Evolutionary conservation across 768 basidiomycete species (phyloP), one percentile per base, ranked within the genome.

Genomic region (Leccinum rimulosum): DNA sequence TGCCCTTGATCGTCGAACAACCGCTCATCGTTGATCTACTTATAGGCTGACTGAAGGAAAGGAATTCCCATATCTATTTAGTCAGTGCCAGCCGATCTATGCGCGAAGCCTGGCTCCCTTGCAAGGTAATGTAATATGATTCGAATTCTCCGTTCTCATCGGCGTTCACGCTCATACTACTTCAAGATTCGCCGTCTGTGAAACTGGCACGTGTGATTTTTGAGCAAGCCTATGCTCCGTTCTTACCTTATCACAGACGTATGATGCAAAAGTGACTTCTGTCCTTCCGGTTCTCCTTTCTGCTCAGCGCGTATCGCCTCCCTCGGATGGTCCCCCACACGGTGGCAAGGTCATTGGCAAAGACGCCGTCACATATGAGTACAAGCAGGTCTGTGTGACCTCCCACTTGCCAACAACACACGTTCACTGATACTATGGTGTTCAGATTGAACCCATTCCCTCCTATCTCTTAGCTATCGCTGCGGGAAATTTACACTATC

Each of bases 381-480:
- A 93, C 73, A 78, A 83, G 28, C 93, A 95, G 81, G 93, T 88
- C 43, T 28, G 81, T 30, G 4, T n/a, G 15, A 6, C 14, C 31
- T 45, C 40, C 4, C 12, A 4, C 30, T 8, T 15, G 3, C 45
- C 22, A 4, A n/a, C 28, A 17, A 4, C 9, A 5, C 17, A 22
- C 10, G 19, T 28, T 8, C 7, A 7, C 25, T 60, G 19, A 66
- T 31, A 10, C 4, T 2, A 7, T 10, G 14, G 0, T 59, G 27
- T 6, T n/a, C 11, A 98, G 91, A 85, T 83, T 6, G 82, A 92
- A 19, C 84, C 91, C 4, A 94, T 98, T 58, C 92, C 96, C 1
- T 86, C 89, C 1, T 98, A 98, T 70, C 78, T 98, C n/a, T 80
- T 98, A 52, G 96, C 96, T 3, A 88, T 98, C 55, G 95, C 95